Evolutionary conservation across 208 protist species (phyloP).

Genomic region (Crithidia thermophila): DNA sequence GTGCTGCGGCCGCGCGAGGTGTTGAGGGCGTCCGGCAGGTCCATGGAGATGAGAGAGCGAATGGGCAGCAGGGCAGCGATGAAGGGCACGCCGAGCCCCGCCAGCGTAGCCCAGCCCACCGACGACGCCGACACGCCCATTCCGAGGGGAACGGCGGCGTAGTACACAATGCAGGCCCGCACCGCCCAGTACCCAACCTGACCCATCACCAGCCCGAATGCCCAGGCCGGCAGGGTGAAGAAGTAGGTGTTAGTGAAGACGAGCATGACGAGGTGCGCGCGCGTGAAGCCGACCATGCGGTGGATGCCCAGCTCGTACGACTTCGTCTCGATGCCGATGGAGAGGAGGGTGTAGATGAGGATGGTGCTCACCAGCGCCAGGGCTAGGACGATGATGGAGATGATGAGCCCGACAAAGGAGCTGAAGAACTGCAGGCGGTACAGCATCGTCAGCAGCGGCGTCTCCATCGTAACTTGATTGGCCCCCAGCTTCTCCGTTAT

Average conservation of each 20-base stretch:
- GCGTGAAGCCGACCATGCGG: constrained; percentile 90
- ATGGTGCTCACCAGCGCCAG: constrained; percentile 84
- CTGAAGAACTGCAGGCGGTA: constrained; percentile 70
- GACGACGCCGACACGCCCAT: constrained; percentile 32
- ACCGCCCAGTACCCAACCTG: constrained; percentile 59
- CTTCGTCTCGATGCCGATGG: constrained; percentile 89
- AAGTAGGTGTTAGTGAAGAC: constrained; percentile 66
- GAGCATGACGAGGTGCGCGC: constrained; percentile 44
- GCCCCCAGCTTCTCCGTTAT: constrained; percentile 64
- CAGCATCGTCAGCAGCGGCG: constrained; percentile 71
- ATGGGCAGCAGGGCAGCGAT: constrained; percentile 90
- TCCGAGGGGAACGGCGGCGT: constrained; percentile 42
- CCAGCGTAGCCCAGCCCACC: constrained; percentile 67
- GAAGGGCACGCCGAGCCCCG: constrained; percentile 86
- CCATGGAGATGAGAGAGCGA: constrained; percentile 52
- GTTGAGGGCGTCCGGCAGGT: constrained; percentile 89
- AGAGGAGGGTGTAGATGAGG: constrained; percentile 95
- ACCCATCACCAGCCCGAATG: constrained; percentile 68
- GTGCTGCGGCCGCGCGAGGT: constrained; percentile 40
- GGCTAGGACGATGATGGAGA: constrained; percentile 86
- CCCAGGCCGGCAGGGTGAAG: constrained; percentile 85
- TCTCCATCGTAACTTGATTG: constrained; percentile 53
- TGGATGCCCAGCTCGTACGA: constrained; percentile 94
- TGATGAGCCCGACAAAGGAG: constrained; percentile 91
- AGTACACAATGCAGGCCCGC: constrained; percentile 30